Base-by-base conservation (phyloP, 2,329 filamentous ascomycete genomes). In the Chaetomium sp. region DNA sequence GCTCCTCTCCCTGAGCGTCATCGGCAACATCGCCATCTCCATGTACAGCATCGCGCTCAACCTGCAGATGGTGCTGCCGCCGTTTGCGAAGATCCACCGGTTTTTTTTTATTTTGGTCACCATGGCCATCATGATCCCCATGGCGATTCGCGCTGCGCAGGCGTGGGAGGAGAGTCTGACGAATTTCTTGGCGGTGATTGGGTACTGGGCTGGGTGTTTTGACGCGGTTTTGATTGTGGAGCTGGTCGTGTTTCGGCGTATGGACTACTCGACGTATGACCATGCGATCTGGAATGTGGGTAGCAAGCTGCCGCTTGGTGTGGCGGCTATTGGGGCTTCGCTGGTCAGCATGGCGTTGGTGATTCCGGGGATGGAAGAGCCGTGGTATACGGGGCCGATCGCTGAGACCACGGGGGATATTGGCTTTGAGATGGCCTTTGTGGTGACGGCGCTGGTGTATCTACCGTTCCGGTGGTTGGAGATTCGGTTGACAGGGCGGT, bases 371-470 rank as follows among this genome's bases (percentile, higher is more conserved):
- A 85, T 85, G 77, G 74, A 73, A 8, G 79, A 84, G 67, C 77
- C 75, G 4, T 85, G 81, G 81, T 85, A 77, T 64, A 78, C 74
- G 7, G 82, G 82, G 0, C 82, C 82, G 0, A 79, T 86, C 61
- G 82, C 81, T 0, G 69, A 75, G 67, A 76, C 63, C 38, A 83
- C 82, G 9, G 84, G 84, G 0, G 83, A 87, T 60, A 79, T 87
- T 65, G 84, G 84, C 0, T 85, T 87, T 55, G 84, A 87, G 71
- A 69, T 84, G 66, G 82, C 82, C 0, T 79, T 86, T 63, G 73
- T 74, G 34, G 65, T 80, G 54, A 78, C 76, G 10, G 73, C 67
- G 1, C 9, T 80, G 36, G 66, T 72, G 33, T 81, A 80, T 53
- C 49, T 78, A 1, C 76, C 77, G 3, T 65, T 81, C 10, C 69